Base-by-base conservation (phyloP, 768 basidiomycete genomes). In the Agaricus sinodeliciosus region DNA sequence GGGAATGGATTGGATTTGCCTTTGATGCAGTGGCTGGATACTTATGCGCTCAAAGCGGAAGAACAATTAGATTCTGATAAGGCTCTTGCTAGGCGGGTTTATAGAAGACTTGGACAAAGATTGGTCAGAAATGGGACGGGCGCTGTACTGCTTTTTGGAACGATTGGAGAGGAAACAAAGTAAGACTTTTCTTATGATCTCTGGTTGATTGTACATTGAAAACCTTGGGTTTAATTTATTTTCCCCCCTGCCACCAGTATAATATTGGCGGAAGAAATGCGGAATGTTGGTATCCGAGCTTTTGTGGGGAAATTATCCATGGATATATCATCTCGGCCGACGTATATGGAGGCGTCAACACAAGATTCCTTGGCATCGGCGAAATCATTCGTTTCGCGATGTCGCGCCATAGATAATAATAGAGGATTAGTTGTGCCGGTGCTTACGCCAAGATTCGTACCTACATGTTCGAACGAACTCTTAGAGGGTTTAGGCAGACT, bases 291-390 rank as follows among this genome's bases (percentile, higher is more conserved):
- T 4, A 58, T 94, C 15, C 74, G 93, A 28, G 89, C 82, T 0
- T 89, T 87, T 57, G 76, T 95, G n/a, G 93, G 92, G 15, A 95
- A 94, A 63, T 71, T 95, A 9, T 90, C 90, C 0, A 94, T 94
- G 92, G 69, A 68, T 51, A 67, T 65, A 35, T 88, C 85, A 5
- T 79, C 81, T 4, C 75, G 82, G 1, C 76, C 81, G 0, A 77
- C 84, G 0, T 94, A 94, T 65, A 71, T 78, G 42, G 92, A 94
- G 62, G 54, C 73, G 0, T 80, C 85, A 1, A 60, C 76, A 2
- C 57, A 69, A 5, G 67, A 66, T 19, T 74, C 90, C 5, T 71
- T 83, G 18, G 55, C 62, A 4, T 70, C 83, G 1, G 82, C 83
- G 0, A 54, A 66, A 9, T 70, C 73, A 0, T 94, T 93, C 59